Conservation (phyloP, 139 green algal species). For the Prasinococcaceae sp. region DNA sequence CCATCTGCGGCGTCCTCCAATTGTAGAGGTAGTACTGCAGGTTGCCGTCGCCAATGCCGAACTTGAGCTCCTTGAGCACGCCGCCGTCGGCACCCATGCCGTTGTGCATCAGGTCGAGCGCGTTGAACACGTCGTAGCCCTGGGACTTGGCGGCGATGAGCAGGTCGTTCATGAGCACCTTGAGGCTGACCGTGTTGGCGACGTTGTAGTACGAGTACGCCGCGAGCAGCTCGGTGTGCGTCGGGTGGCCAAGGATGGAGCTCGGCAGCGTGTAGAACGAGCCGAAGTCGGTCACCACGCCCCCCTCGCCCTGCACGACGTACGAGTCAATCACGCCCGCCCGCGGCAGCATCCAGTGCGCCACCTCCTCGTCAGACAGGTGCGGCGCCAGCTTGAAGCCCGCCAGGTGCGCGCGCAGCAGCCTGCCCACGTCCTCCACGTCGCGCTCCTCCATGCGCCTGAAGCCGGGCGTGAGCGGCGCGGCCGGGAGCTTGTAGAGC, state of each 20-base stretch:
- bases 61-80: slow-evolving; percentile 84
- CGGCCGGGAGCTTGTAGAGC: slow-evolving; percentile 76
- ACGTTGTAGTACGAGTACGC: slow-evolving; percentile 96
- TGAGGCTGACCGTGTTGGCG: slow-evolving; percentile 20
- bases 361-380: slow-evolving; percentile 68
- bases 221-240: slow-evolving; percentile 68
- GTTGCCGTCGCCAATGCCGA: slow-evolving; percentile 89
- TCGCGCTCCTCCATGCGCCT: slow-evolving; percentile 51
- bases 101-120: slow-evolving; percentile 81
- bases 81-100: not conserved
- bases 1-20: slow-evolving; percentile 53
- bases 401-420: slow-evolving; percentile 64
- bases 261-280: slow-evolving; percentile 84
- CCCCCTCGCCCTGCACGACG: slow-evolving; percentile 58
- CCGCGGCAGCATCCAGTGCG: slow-evolving; percentile 62
- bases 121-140: slow-evolving; percentile 96
- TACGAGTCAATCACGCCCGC: slow-evolving; percentile 69
- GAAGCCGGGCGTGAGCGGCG: slow-evolving; percentile 58
- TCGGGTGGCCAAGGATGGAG: slow-evolving; percentile 66
- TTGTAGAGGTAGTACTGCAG: slow-evolving; percentile 99
- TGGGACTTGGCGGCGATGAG: slow-evolving; percentile 53
- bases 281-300: slow-evolving; percentile 69
- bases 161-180: slow-evolving; percentile 58
- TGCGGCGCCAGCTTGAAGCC: slow-evolving; percentile 47
- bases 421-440: slow-evolving; percentile 35